phyloP scores from a whole-genome alignment of 2,329 filamentous ascomycete genomes.

The Nothophaeocryptopus gaeumannii region DNA sequence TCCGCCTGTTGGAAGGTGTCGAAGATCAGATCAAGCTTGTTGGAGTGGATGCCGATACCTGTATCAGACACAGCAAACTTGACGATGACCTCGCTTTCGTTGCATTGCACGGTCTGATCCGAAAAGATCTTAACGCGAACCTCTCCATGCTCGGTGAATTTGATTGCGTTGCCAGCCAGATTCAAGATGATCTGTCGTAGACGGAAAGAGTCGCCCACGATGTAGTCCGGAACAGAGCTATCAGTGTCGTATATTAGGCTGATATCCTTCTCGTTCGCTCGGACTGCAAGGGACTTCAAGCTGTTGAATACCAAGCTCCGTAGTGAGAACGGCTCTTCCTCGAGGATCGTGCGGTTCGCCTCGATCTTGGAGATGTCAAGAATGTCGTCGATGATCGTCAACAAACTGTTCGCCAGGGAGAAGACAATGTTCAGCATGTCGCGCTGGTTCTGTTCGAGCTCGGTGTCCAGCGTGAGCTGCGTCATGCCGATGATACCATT shows the following conservation, averaged over 20 bases:
- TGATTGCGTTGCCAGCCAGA: slow-evolving; percentile 96
- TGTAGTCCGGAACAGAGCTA: slow-evolving; percentile 88
- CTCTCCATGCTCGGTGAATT: slow-evolving; percentile 95
- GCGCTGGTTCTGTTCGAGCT: slow-evolving; percentile 89
- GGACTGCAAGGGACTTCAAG: slow-evolving; percentile 92
- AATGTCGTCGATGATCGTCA: slow-evolving; percentile 91
- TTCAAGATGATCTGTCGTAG: slow-evolving; percentile 95
- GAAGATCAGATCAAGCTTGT: slow-evolving; percentile 96
- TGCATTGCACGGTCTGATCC: slow-evolving; percentile 63
- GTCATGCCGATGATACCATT: slow-evolving; percentile 99
- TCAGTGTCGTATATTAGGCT: slow-evolving; percentile 93
- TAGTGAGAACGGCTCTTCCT: slow-evolving; percentile 93
- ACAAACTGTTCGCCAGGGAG: slow-evolving; percentile 88
- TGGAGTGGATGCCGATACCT: slow-evolving; percentile 90
- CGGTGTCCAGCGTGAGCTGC: slow-evolving; percentile 87
- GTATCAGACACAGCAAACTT: slow-evolving; percentile 96
- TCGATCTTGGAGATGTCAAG: slow-evolving; percentile 75
- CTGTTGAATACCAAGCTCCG: slow-evolving; percentile 96
- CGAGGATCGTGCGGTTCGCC: slow-evolving; percentile 95
- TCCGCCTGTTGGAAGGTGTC: slow-evolving; percentile 99
- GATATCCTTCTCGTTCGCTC: slow-evolving; percentile 92
- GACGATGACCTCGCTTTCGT: slow-evolving; percentile 78
- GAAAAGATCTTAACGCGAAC: slow-evolving; percentile 89
- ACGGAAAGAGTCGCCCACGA: slow-evolving; percentile 94
- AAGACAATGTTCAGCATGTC: slow-evolving; percentile 99